Evolutionary conservation across 2,329 filamentous ascomycete genomes (phyloP).

Genomic region (Tolypocladium inflatum): DNA sequence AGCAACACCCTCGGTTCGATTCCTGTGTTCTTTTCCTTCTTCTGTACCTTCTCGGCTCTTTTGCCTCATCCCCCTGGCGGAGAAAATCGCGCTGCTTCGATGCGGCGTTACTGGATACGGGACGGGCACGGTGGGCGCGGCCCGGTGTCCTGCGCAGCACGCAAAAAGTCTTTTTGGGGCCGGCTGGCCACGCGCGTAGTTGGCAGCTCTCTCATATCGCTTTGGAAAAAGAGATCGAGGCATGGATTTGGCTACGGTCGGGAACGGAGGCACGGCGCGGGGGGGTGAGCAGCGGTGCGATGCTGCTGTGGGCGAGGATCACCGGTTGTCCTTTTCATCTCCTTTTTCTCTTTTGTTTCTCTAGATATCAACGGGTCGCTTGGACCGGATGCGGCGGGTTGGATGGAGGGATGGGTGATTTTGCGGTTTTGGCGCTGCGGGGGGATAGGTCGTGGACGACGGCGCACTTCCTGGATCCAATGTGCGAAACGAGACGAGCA

Average conservation of each 20-base stretch:
- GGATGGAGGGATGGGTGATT: background rate
- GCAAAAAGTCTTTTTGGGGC: background rate
- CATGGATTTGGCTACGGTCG: background rate
- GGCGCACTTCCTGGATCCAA: background rate
- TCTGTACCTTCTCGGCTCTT: background rate
- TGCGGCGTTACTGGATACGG: background rate
- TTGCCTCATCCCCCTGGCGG: background rate
- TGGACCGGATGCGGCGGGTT: background rate
- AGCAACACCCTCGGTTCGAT: background rate
- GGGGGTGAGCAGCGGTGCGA: background rate
- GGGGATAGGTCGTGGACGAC: background rate
- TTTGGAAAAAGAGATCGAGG: background rate
- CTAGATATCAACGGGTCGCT: background rate
- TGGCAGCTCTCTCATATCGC: background rate
- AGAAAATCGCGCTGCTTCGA: background rate
- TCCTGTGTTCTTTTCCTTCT: background rate
- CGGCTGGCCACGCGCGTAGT: background rate
- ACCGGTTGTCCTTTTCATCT: fast-evolving
- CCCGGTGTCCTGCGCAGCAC: background rate
- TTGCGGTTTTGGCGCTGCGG: background rate
- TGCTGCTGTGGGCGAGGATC: background rate
- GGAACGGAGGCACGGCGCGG: background rate
- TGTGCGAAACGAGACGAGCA: background rate
- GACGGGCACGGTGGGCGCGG: background rate
- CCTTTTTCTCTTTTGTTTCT: background rate